These are phyloP conservation scores for Vachellia pachyceras DNA, from an alignment of 306 rosid genomes.

Conservation along the genomic window DNA sequence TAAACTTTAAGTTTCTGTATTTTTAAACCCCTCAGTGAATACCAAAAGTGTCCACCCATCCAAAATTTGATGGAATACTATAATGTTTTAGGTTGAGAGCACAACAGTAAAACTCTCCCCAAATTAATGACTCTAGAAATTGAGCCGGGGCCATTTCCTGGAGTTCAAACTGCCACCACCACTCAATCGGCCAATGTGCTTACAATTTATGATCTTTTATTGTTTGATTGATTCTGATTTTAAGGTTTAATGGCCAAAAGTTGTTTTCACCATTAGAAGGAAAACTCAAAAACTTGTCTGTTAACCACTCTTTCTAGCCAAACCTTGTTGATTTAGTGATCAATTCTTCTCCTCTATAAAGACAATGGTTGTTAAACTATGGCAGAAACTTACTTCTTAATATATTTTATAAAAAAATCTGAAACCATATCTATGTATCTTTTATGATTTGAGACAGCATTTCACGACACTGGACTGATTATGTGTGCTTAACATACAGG, in stretches of 20 bases:
- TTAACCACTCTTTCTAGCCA: neutral
- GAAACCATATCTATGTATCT: constrained; percentile 1
- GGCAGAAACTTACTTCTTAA: constrained; percentile 11
- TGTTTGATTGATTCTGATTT: constrained; percentile 27
- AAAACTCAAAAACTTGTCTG: neutral
- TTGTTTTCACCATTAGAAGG: constrained; percentile 1
- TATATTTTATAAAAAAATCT: neutral
- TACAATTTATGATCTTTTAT: neutral
- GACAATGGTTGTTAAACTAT: neutral
- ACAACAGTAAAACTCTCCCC: neutral
- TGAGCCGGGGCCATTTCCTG: neutral
- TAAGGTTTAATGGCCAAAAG: neutral
- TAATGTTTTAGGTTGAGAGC: neutral
- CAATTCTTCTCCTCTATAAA: neutral
- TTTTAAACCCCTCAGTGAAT: neutral
- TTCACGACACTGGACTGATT: constrained; percentile 1
- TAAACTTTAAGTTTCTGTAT: neutral
- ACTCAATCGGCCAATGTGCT: neutral
- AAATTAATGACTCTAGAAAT: neutral
- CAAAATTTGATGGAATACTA: neutral
- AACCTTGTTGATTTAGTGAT: constrained; percentile 4
- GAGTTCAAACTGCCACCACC: neutral
- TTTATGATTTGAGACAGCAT: constrained; percentile 12
- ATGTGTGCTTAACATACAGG: constrained; percentile 50
- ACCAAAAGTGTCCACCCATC: neutral